Conservation (phyloP, 257 asterid species). For the Salvia splendens region DNA sequence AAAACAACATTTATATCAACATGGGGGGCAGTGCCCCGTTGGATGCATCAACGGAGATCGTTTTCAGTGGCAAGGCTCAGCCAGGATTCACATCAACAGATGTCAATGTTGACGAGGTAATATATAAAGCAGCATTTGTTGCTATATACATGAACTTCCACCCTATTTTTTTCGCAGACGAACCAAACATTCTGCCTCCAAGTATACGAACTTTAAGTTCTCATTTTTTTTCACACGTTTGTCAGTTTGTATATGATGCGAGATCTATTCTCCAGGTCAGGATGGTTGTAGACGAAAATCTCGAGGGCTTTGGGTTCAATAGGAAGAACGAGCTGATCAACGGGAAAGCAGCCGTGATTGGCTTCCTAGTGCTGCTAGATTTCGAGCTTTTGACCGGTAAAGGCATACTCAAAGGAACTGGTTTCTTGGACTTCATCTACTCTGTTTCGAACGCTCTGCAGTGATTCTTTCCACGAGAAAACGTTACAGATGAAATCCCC, state of each 20-base stretch:
- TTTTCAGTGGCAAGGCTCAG: constrained; percentile 95
- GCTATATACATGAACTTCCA: no score
- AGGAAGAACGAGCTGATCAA: constrained; percentile 78
- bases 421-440: constrained; percentile 95
- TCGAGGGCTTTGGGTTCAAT: constrained; percentile 75
- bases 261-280: constrained; percentile 51
- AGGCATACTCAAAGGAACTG: constrained; percentile 94
- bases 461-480: constrained; percentile 13
- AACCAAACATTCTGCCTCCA: no score
- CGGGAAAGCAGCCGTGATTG: constrained; percentile 87
- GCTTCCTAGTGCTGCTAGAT: constrained; percentile 84
- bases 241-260: background rate
- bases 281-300: constrained; percentile 76
- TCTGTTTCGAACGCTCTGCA: constrained; percentile 58
- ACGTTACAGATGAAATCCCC: background rate
- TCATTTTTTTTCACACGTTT: no score
- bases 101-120: constrained; percentile 95
- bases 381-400: constrained; percentile 89
- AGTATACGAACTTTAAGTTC: no score
- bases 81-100: constrained; percentile 82
- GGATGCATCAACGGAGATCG: constrained; percentile 75
- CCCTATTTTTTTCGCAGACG: no score
- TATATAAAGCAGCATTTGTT: no score
- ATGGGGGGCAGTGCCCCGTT: constrained; percentile 41
- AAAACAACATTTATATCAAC: constrained; percentile 69